Percentiles rank a stretch among this genome's conserved stretches.
Evolutionary conservation across 2,329 filamentous ascomycete genomes (phyloP).

Genomic region (Coniella lustricola): DNA sequence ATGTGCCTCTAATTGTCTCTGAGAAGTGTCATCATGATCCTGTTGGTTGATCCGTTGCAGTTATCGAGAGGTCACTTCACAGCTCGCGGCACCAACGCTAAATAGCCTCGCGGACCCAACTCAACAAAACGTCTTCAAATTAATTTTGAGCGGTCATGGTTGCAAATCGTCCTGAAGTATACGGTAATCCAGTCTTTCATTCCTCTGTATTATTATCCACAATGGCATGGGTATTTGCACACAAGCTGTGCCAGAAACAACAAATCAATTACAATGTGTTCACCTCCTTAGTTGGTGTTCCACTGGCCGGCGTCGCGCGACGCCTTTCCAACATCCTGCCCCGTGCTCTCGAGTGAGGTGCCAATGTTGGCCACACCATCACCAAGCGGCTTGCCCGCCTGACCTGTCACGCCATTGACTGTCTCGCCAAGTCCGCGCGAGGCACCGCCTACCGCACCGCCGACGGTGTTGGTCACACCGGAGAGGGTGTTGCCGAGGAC

Average conservation of each 20-base stretch:
- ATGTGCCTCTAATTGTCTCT: too few relatives aligned
- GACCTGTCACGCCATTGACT: slow-evolving; percentile 8
- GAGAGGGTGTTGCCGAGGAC: slow-evolving; percentile 10
- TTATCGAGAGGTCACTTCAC: too few relatives aligned
- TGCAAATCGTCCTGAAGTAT: too few relatives aligned
- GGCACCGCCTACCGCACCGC: slow-evolving; percentile 12
- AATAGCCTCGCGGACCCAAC: too few relatives aligned
- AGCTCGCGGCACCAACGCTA: too few relatives aligned
- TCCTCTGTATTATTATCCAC: too few relatives aligned
- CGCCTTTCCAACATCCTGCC: slow-evolving; percentile 8
- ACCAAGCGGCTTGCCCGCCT: slow-evolving; percentile 11
- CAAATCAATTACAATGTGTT: not conserved
- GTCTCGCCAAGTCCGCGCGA: slow-evolving; percentile 13
- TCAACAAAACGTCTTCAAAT: too few relatives aligned
- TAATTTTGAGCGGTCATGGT: too few relatives aligned
- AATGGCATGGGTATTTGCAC: too few relatives aligned
- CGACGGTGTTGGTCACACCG: slow-evolving; percentile 13
- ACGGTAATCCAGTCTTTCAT: too few relatives aligned
- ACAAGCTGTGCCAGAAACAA: not conserved
- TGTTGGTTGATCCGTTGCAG: too few relatives aligned
- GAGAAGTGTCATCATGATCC: too few relatives aligned
- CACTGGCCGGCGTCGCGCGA: slow-evolving; percentile 14
- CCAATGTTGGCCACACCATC: slow-evolving; percentile 14
- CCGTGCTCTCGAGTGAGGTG: slow-evolving; percentile 8
- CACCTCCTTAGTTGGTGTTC: slow-evolving; percentile 11